phyloP scores from a whole-genome alignment of 495 filamentous ascomycete genomes.

The Daldinia loculata region DNA sequence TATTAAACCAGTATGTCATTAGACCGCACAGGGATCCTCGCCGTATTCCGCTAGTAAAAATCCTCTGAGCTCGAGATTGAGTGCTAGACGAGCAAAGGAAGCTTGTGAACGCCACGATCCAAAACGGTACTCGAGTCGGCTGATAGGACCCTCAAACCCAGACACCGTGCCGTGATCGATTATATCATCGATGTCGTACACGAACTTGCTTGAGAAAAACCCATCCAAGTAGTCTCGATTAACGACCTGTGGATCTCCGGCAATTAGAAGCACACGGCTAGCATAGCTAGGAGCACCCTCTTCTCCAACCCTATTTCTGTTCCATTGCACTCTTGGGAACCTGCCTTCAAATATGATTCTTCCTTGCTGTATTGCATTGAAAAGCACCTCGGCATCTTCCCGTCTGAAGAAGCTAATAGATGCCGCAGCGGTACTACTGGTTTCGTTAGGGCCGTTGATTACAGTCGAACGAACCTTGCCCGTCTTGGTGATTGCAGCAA shows the following conservation, averaged over 20 bases:
- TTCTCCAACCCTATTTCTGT: constrained; percentile 19
- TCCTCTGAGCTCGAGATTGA: constrained; percentile 41
- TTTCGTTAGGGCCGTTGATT: constrained; percentile 4
- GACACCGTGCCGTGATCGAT: constrained; percentile 19
- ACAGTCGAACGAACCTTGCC: constrained; percentile 28
- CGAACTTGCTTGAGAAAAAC: constrained; percentile 35
- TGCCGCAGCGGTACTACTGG: constrained; percentile 1
- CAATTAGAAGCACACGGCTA: constrained; percentile 37
- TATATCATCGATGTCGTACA: constrained; percentile 36
- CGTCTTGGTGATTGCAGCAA: constrained; percentile 9
- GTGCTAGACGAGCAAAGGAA: constrained; percentile 45
- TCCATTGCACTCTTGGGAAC: constrained; percentile 7
- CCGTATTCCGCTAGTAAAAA: constrained; percentile 9
- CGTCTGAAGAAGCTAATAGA: constrained; percentile 30
- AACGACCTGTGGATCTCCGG: constrained; percentile 31
- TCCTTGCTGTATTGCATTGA: background rate
- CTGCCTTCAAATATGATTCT: background rate
- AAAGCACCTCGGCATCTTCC: constrained; percentile 7
- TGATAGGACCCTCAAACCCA: background rate
- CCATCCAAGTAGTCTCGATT: constrained; percentile 14
- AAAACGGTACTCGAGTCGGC: constrained; percentile 48
- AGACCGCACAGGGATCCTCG: constrained; percentile 22
- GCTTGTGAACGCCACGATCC: constrained; percentile 53
- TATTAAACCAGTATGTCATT: background rate
- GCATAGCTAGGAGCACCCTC: background rate